Base-by-base conservation (phyloP, 2,329 filamentous ascomycete species). In the Aspergillus quadrilineatus region DNA sequence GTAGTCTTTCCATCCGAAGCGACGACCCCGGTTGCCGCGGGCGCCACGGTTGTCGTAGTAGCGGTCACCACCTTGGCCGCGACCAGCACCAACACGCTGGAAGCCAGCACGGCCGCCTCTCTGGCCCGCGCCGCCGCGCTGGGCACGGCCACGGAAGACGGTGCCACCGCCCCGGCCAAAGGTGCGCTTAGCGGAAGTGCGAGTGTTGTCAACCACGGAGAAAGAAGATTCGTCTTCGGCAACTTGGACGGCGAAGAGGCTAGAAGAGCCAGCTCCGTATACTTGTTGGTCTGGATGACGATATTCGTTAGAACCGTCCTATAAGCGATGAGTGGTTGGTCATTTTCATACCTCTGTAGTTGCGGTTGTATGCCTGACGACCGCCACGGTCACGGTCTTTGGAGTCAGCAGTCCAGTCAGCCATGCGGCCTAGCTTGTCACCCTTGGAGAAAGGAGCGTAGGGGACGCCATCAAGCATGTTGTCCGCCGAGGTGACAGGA, bases 381-480 rank as follows among this genome's bases (percentile, higher is more conserved):
- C 91, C 90, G 65, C 89, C 89, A 69, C 92, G 82, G 59, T 83
- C 80, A 66, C 73, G 70, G 65, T 86, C 84, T 79, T 97, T 97
- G 75, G 89, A 87, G 73, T 97, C 94, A 47, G 86, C 73, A 15
- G 92, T 96, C 94, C 94, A 99, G 82, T 99, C 94, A 60, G 94
- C 94, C 92, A 99, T 97, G 75, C 94, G 92, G 71, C 94, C 94
- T 59, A 99, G 83, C 84, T 97, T 97, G 82, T 99, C 94, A 74
- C 91, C 92, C 79, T 99, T 99, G 65, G 92, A 97, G 82, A 94
- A 99, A 60, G 94, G 94, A 67, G 94, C 94, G 76, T 97, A 99
- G 39, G 94, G 94, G 49, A 97, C 91, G 73, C 94, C 94, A 73
- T 96, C 88, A 69, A 97, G 85, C 60, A 90, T 96, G 63, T 90